phyloP scores from a whole-genome alignment of 176 grass and related monocot species.

The Carex parvula region DNA sequence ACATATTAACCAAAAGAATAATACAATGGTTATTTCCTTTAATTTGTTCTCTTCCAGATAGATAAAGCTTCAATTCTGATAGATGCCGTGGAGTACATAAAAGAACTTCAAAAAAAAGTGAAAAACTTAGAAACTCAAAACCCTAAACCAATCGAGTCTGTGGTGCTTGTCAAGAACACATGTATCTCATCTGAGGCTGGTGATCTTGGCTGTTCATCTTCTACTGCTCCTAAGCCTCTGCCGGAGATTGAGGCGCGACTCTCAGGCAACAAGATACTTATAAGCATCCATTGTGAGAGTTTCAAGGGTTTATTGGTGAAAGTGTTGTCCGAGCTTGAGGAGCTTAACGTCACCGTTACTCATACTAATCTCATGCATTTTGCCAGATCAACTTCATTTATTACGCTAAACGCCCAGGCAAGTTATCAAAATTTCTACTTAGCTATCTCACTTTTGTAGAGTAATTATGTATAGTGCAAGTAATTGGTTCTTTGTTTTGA shows the following conservation, averaged over 20 bases:
- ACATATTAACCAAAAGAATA: background rate
- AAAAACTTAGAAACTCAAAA: conserved; percentile 43
- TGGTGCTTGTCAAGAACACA: conserved; percentile 39
- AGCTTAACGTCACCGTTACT: conserved; percentile 50
- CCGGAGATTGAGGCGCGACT: conserved; percentile 64
- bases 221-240: background rate
- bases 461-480: background rate
- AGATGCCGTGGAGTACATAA: conserved; percentile 66
- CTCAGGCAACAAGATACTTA: conserved; percentile 50
- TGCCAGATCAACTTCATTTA: conserved; percentile 37
- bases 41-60: conserved; percentile 36
- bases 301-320: conserved; percentile 47
- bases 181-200: background rate
- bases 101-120: conserved; percentile 61
- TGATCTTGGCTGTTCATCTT: conserved; percentile 11
- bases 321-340: conserved; percentile 62
- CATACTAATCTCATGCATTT: conserved; percentile 75
- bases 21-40: background rate
- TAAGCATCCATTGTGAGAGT: conserved; percentile 60
- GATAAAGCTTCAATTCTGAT: conserved; percentile 83
- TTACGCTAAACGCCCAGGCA: conserved; percentile 68
- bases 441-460: too few species aligned
- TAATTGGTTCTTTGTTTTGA: background rate
- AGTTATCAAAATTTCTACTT: conserved; percentile 16
- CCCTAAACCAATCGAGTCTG: conserved; percentile 29